Percentiles rank a stretch among this genome's conserved stretches.
Evolutionary conservation across 1,139 yeast species (phyloP).

Genomic region (Torulaspora pretoriensis): DNA sequence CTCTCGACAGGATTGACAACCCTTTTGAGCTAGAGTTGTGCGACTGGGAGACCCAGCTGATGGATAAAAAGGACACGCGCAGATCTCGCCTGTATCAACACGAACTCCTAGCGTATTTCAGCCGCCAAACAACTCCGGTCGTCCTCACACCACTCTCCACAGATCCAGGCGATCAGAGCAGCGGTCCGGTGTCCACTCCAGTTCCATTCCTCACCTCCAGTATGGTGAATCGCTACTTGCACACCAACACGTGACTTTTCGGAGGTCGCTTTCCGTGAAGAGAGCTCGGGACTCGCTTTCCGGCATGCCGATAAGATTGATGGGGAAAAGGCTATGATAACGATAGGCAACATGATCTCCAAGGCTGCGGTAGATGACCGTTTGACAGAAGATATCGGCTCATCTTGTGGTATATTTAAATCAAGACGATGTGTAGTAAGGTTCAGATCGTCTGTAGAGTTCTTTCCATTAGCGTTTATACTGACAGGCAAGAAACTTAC

Average conservation of each 20-base stretch:
- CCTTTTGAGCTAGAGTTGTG: conserved; percentile 22
- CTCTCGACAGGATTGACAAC: conserved; percentile 21
- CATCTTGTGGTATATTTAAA: too few species aligned
- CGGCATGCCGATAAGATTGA: conserved; percentile 3
- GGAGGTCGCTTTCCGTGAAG: conserved; percentile 12
- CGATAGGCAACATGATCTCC: neutral
- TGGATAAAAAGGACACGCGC: conserved; percentile 18
- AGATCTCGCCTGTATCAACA: conserved; percentile 20
- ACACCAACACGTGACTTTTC: conserved; percentile 14
- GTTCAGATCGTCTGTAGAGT: too few species aligned
- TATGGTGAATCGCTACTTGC: conserved; percentile 9
- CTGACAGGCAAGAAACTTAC: too few species aligned
- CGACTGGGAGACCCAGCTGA: conserved; percentile 20
- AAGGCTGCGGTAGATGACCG: neutral
- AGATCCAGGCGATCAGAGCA: neutral
- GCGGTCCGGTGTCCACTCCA: conserved; percentile 8
- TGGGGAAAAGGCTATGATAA: neutral
- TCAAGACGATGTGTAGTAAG: too few species aligned
- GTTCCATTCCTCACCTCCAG: conserved; percentile 7
- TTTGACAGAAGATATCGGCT: too few species aligned
- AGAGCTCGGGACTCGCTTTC: conserved; percentile 8
- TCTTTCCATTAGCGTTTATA: too few species aligned
- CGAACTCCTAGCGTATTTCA: conserved; percentile 13
- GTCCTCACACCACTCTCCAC: neutral
- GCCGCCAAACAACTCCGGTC: conserved; percentile 9